These are phyloP conservation scores for Lizanozyma gosingica DNA, from an alignment of 1,139 yeast species.

Conservation along the genomic window DNA sequence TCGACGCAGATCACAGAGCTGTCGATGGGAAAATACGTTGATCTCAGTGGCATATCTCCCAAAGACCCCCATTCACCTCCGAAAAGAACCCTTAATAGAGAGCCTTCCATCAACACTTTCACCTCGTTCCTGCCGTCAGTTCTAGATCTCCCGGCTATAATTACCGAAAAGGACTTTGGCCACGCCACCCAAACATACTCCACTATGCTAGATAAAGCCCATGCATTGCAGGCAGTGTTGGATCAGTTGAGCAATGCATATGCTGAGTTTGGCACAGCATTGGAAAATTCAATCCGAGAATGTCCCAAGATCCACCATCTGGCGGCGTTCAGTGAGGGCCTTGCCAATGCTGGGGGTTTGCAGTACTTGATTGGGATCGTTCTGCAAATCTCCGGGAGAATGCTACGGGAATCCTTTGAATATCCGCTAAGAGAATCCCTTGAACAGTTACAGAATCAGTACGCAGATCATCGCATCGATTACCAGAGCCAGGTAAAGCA, in stretches of 20 bases:
- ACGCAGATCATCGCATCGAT: conserved; percentile 35
- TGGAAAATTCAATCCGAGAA: conserved; percentile 43
- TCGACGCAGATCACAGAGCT: background rate
- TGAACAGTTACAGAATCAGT: conserved; percentile 28
- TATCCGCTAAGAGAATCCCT: conserved; percentile 43
- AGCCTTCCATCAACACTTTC: conserved; percentile 24
- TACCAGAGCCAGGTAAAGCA: conserved; percentile 47
- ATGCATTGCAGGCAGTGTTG: conserved; percentile 42
- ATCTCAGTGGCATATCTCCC: background rate
- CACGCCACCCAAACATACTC: conserved; percentile 39
- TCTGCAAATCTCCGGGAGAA: conserved; percentile 57
- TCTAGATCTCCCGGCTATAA: conserved; percentile 48
- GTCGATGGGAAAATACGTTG: background rate
- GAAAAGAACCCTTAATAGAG: conserved; percentile 10
- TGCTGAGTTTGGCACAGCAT: conserved; percentile 62
- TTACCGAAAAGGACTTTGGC: conserved; percentile 50
- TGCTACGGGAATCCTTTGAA: conserved; percentile 45
- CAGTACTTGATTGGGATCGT: conserved; percentile 74
- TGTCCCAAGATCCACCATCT: conserved; percentile 64
- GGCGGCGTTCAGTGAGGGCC: conserved; percentile 54
- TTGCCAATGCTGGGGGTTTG: conserved; percentile 67
- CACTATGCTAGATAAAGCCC: conserved; percentile 43
- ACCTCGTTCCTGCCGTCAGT: conserved; percentile 43
- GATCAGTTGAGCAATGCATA: conserved; percentile 50
- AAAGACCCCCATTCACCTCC: conserved; percentile 5